phyloP scores from a whole-genome alignment of 352 stramenopile species.

The Globisporangium irregulare region DNA sequence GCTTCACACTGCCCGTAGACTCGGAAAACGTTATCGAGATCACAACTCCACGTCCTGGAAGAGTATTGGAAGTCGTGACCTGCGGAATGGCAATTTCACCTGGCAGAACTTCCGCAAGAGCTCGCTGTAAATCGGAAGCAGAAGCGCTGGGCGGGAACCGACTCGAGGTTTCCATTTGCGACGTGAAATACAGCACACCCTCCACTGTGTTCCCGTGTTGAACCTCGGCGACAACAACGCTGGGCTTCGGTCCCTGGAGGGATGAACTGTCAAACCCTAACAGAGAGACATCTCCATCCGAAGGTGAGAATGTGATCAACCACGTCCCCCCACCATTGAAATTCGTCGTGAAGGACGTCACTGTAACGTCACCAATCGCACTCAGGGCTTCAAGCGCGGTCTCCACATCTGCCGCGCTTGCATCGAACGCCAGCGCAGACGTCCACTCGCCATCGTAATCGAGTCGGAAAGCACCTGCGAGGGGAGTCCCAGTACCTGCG shows the following conservation, averaged over 20 bases:
- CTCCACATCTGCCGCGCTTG: constrained; percentile 27
- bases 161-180: constrained; percentile 5
- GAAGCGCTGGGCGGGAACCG: constrained; percentile 24
- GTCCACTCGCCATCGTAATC: constrained; percentile 29
- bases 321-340: constrained; percentile 37
- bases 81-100: neutral
- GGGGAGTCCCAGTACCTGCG: constrained; percentile 27
- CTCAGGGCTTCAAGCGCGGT: constrained; percentile 26
- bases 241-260: constrained; percentile 26
- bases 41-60: constrained; percentile 22
- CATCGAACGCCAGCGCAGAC: constrained; percentile 21
- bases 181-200: constrained; percentile 25
- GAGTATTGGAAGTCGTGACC: constrained; percentile 5
- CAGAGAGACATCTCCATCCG: constrained; percentile 23
- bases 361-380: constrained; percentile 26
- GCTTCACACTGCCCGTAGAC: constrained; percentile 23
- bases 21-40: constrained; percentile 28
- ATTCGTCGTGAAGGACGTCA: constrained; percentile 14
- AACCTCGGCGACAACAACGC: constrained; percentile 17
- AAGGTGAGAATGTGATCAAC: constrained; percentile 44
- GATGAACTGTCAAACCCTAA: constrained; percentile 20
- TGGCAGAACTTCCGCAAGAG: constrained; percentile 16
- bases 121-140: constrained; percentile 14
- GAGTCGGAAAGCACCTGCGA: constrained; percentile 37
- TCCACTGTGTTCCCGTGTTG: constrained; percentile 33